Evolutionary conservation across 2,329 filamentous ascomycete genomes (phyloP).

Genomic region (Rutstroemia sp.): DNA sequence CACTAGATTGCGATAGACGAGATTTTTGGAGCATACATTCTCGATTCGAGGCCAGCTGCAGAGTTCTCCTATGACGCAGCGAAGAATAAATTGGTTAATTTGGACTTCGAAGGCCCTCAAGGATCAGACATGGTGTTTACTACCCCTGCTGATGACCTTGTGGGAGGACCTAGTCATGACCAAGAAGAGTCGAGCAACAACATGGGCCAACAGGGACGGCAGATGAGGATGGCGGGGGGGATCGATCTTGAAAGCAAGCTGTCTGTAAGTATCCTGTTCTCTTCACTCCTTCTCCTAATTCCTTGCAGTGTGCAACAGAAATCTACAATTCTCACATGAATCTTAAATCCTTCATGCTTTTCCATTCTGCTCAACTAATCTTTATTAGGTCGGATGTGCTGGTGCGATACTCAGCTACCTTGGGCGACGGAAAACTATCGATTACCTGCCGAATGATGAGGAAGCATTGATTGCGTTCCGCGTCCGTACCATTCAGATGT

Average conservation of each 20-base stretch:
- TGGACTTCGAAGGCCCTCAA: slow-evolving; percentile 40
- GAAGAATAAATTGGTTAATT: slow-evolving; percentile 54
- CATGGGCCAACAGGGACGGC: slow-evolving; percentile 51
- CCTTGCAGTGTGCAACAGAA: no score
- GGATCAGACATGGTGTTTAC: slow-evolving; percentile 50
- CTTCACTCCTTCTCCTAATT: neutral
- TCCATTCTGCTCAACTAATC: neutral
- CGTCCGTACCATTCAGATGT: slow-evolving; percentile 63
- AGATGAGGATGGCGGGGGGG: slow-evolving; percentile 61
- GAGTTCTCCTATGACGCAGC: slow-evolving; percentile 67
- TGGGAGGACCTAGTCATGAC: slow-evolving; percentile 10
- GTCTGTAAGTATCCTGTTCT: slow-evolving; percentile 43
- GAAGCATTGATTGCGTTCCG: slow-evolving; percentile 47
- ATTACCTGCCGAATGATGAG: slow-evolving; percentile 54
- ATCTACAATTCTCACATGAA: no score
- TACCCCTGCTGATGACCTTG: slow-evolving; percentile 44
- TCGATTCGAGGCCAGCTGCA: slow-evolving; percentile 61
- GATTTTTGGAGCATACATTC: slow-evolving; percentile 36
- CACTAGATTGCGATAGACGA: slow-evolving; percentile 26
- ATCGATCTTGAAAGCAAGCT: slow-evolving; percentile 68
- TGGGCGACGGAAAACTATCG: slow-evolving; percentile 56
- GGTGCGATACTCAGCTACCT: slow-evolving; percentile 81
- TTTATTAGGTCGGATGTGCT: slow-evolving; percentile 60
- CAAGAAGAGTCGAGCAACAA: slow-evolving; percentile 36
- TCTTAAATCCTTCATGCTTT: neutral